Evolutionary conservation across 2,329 filamentous ascomycete genomes (phyloP).

Genomic region (Didymella segeticola): DNA sequence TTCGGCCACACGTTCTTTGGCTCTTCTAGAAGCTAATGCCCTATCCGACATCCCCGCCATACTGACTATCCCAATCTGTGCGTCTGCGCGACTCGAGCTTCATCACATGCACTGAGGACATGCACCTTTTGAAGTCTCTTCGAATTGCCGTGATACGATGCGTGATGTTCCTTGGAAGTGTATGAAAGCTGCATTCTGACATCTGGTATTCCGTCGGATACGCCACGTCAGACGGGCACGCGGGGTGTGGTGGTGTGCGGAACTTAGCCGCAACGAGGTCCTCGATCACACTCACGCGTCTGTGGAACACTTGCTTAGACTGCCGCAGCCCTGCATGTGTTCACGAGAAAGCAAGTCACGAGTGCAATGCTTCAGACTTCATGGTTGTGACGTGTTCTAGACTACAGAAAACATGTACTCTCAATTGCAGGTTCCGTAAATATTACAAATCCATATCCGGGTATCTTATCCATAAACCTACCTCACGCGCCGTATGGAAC

Average conservation of each 20-base stretch:
- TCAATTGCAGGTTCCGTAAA: too few species aligned
- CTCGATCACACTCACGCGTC: neutral
- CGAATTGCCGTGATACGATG: neutral
- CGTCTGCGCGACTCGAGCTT: constrained; percentile 1
- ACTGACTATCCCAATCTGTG: constrained; percentile 1
- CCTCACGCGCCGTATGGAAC: neutral
- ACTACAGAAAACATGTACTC: too few species aligned
- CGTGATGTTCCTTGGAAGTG: too few species aligned
- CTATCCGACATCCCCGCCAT: constrained; percentile 12
- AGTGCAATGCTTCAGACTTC: too few species aligned
- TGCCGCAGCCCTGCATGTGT: neutral
- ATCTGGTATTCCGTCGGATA: constrained; percentile 8
- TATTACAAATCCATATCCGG: constrained; percentile 14
- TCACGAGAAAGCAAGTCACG: neutral
- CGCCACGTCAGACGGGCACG: neutral
- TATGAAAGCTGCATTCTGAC: too few species aligned
- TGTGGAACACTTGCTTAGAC: neutral
- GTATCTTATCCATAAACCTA: constrained; percentile 23
- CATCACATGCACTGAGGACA: constrained; percentile 10
- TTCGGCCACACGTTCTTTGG: constrained; percentile 11
- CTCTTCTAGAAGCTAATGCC: constrained; percentile 18
- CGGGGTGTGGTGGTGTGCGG: neutral
- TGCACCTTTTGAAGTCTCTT: constrained; percentile 5
- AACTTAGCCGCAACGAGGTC: neutral
- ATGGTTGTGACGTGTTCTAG: neutral